Conservation (phyloP, 2,329 filamentous ascomycete genomes). For the Neonectria hederae region DNA sequence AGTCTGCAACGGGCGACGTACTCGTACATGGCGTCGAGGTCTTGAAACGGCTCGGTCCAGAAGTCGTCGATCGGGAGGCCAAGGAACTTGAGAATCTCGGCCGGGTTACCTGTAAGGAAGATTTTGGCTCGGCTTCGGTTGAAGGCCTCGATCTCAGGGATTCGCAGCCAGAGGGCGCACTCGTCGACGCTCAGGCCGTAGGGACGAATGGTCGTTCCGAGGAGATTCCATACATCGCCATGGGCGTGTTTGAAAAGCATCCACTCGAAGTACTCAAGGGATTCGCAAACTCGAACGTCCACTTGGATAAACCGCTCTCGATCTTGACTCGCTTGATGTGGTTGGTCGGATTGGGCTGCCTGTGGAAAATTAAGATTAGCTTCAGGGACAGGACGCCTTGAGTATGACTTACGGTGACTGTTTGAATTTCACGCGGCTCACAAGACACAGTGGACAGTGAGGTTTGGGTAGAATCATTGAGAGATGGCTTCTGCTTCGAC, state of each 20-base stretch:
- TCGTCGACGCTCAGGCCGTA: conserved; percentile 75
- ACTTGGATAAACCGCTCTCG: conserved; percentile 67
- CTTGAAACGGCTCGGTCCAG: conserved; percentile 66
- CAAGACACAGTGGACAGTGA: neutral
- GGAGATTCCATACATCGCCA: conserved; percentile 73
- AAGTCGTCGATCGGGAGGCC: conserved; percentile 58
- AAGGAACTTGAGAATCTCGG: conserved; percentile 68
- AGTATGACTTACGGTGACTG: neutral
- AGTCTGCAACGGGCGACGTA: conserved; percentile 69
- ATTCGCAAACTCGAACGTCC: conserved; percentile 68
- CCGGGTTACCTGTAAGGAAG: conserved; percentile 67
- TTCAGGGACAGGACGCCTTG: neutral
- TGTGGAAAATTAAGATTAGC: neutral
- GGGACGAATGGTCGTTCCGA: conserved; percentile 71
- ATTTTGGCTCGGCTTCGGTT: conserved; percentile 68
- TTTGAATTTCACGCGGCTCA: neutral
- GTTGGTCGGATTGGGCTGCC: neutral
- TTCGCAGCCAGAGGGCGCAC: conserved; percentile 69
- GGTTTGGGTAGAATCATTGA: neutral
- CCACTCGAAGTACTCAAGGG: conserved; percentile 63
- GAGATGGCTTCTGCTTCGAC: neutral
- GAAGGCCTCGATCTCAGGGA: conserved; percentile 71
- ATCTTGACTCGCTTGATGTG: neutral
- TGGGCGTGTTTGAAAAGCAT: conserved; percentile 74
- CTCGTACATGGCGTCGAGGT: conserved; percentile 65